Percentiles rank a stretch among this genome's conserved stretches.
These are phyloP conservation scores for Cicer cuneatum DNA, from an alignment of 306 rosid species.

Conservation along the genomic window DNA sequence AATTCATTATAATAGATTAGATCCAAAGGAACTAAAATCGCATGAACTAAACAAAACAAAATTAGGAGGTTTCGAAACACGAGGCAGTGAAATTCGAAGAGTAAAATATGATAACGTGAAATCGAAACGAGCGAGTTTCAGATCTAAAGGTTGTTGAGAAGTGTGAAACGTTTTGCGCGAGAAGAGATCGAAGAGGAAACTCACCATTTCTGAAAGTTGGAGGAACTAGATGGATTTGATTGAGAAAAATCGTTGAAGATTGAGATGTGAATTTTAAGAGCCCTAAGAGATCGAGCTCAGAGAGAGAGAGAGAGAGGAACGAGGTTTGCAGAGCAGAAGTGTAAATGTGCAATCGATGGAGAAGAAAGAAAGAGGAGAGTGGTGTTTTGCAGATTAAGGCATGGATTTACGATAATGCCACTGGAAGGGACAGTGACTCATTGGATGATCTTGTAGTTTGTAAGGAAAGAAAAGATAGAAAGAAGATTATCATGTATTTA, in stretches of 20 bases:
- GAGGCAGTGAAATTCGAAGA: conserved; percentile 37
- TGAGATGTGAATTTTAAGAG: conserved; percentile 48
- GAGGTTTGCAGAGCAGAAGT: conserved; percentile 38
- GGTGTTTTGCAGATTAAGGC: conserved; percentile 53
- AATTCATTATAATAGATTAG: conserved; percentile 56
- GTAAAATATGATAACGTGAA: conserved; percentile 42
- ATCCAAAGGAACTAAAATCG: conserved; percentile 54
- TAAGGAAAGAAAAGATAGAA: neutral
- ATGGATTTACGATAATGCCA: conserved; percentile 65
- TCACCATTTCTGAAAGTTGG: conserved; percentile 76
- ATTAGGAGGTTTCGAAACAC: conserved; percentile 24
- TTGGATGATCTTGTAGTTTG: neutral
- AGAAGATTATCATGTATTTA: too few species aligned
- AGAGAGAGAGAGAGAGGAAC: conserved; percentile 23
- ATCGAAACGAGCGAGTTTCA: conserved; percentile 56
- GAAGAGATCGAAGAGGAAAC: conserved; percentile 48
- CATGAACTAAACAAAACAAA: conserved; percentile 31
- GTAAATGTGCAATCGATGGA: conserved; percentile 40
- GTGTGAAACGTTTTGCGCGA: conserved; percentile 24
- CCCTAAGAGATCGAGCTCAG: conserved; percentile 52
- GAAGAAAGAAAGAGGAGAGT: conserved; percentile 21
- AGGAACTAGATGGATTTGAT: conserved; percentile 34
- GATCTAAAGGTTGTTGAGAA: conserved; percentile 70
- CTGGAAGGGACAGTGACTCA: conserved; percentile 11
- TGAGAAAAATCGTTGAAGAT: conserved; percentile 43